These are phyloP conservation scores for Synura sp. DNA, from an alignment of 352 stramenopile genomes.

Conservation along the genomic window DNA sequence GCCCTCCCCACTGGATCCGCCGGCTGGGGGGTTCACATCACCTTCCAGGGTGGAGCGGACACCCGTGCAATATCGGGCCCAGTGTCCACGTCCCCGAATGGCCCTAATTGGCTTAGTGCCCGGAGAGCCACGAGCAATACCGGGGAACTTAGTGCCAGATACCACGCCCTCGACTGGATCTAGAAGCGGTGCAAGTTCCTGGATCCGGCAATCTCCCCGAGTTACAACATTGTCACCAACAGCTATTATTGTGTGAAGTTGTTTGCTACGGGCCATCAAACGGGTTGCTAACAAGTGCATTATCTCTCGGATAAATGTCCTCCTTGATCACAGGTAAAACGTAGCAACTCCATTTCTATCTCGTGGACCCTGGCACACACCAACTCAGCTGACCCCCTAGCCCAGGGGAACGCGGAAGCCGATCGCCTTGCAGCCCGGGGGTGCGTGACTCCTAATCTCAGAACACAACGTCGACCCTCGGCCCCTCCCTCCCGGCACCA, in stretches of 20 bases:
- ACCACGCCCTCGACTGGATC: constrained; percentile 10
- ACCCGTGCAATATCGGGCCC: background rate
- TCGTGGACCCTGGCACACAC: background rate
- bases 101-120: background rate
- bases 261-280: too few species aligned
- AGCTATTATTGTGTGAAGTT: background rate
- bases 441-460: too few species aligned
- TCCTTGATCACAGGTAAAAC: background rate
- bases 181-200: background rate
- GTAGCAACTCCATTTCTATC: background rate
- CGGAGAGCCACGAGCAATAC: background rate
- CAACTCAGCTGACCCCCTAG: background rate
- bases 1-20: background rate
- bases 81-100: background rate
- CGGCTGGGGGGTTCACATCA: constrained; percentile 3
- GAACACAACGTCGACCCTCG: too few species aligned
- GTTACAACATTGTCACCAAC: too few species aligned
- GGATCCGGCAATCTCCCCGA: background rate
- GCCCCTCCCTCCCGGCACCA: too few species aligned
- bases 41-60: background rate
- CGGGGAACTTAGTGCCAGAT: background rate
- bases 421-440: background rate
- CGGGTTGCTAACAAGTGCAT: too few species aligned
- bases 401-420: background rate
- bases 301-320: too few species aligned